Conservation (phyloP, 208 protist genomes). For the Trypanosoma cruzi region DNA sequence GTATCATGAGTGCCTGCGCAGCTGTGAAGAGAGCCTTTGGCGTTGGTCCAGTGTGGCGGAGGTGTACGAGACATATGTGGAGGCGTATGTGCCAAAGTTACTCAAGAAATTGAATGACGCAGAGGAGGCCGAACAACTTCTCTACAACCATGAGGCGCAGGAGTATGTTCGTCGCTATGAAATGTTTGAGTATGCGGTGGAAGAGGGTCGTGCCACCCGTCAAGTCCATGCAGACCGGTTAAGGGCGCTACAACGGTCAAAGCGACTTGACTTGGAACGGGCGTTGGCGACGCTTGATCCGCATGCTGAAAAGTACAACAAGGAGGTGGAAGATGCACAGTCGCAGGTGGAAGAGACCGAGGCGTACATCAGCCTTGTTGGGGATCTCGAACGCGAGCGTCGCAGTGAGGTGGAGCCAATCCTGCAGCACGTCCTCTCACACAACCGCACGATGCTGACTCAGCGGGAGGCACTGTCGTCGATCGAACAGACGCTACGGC, state of each 20-base stretch:
- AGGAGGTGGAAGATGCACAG: slow-evolving; percentile 40
- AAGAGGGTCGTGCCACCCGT: slow-evolving; percentile 79
- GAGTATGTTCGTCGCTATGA: slow-evolving; percentile 76
- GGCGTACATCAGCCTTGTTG: slow-evolving; percentile 65
- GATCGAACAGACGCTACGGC: background rate
- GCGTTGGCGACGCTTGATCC: slow-evolving; percentile 67
- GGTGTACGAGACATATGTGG: slow-evolving; percentile 79
- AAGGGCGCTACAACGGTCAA: slow-evolving; percentile 48
- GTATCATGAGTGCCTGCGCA: slow-evolving; percentile 47
- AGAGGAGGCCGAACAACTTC: slow-evolving; percentile 68
- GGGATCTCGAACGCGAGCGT: slow-evolving; percentile 60
- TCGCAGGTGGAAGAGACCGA: slow-evolving; percentile 66
- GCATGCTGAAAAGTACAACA: slow-evolving; percentile 37
- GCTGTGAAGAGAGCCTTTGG: slow-evolving; percentile 53
- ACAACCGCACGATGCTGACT: slow-evolving; percentile 37
- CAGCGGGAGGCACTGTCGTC: slow-evolving; percentile 9
- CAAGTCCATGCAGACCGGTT: slow-evolving; percentile 72
- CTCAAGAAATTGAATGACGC: slow-evolving; percentile 87
- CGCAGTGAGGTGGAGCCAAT: slow-evolving; percentile 72
- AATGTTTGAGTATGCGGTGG: slow-evolving; percentile 74
- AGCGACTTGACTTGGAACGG: slow-evolving; percentile 46
- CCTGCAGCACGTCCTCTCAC: slow-evolving; percentile 54
- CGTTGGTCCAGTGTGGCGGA: slow-evolving; percentile 53
- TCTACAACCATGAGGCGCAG: slow-evolving; percentile 70
- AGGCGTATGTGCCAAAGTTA: slow-evolving; percentile 91